Conservation (phyloP, 2,329 filamentous ascomycete species). For the Sporothrix euskadiensis region DNA sequence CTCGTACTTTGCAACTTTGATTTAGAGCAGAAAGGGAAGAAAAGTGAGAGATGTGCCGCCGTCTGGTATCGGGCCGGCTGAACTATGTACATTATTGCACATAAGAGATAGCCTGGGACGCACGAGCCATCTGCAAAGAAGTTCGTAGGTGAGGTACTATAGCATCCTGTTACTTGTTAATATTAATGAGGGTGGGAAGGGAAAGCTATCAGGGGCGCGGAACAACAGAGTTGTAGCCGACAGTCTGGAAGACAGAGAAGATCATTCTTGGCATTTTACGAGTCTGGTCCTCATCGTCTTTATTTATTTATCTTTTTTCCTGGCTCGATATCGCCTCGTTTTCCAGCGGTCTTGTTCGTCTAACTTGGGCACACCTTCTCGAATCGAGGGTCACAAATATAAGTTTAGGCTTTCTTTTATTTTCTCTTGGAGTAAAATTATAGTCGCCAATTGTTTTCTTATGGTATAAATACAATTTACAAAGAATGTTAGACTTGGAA, state of each 20-base stretch:
- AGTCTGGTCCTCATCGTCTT: not conserved
- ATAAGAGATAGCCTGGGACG: not conserved
- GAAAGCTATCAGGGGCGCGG: not conserved
- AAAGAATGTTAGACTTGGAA: no score
- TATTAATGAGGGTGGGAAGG: no score
- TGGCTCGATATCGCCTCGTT: not conserved
- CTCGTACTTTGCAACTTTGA: no score
- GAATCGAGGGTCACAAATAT: not conserved
- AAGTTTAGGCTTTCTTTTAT: no score
- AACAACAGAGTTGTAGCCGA: not conserved
- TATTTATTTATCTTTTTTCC: not conserved
- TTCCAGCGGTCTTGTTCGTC: not conserved
- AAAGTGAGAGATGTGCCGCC: not conserved
- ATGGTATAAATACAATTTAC: no score
- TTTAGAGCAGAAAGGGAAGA: not conserved
- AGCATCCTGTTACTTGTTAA: not conserved
- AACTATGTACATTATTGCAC: constrained; percentile 9
- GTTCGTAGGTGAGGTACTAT: not conserved
- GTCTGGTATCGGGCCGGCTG: constrained; percentile 15
- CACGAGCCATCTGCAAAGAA: not conserved
- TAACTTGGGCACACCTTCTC: not conserved
- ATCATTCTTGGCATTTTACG: not conserved
- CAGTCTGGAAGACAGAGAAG: not conserved
- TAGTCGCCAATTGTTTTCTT: no score
- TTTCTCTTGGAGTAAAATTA: no score